Evolutionary conservation across 176 grass and related monocot genomes (phyloP).

Genomic region (Urochloa ruziziensis): DNA sequence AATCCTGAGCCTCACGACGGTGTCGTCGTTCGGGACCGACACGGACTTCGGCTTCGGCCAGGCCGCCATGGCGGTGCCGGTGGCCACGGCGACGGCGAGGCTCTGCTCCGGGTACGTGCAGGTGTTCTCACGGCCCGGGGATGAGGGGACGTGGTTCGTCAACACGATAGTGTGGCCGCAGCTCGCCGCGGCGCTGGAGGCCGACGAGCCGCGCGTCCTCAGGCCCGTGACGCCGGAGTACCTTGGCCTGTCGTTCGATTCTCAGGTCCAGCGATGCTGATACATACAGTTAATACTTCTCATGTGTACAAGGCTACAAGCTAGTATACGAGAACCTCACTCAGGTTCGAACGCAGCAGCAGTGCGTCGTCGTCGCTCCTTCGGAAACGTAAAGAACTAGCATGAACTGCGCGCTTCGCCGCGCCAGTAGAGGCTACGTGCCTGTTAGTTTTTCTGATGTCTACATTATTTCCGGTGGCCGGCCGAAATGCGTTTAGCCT

Average conservation of each 20-base stretch:
- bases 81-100: background rate
- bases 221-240: background rate
- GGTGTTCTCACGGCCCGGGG: background rate
- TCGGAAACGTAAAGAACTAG: too few species aligned
- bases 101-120: background rate
- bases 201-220: background rate
- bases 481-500: too few species aligned
- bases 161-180: background rate
- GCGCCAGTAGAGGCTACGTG: too few species aligned
- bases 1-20: background rate
- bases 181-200: background rate
- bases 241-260: background rate
- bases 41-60: background rate
- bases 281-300: too few species aligned
- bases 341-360: too few species aligned
- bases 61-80: background rate
- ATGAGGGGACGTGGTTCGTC: background rate
- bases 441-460: too few species aligned
- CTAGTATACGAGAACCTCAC: too few species aligned
- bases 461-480: too few species aligned
- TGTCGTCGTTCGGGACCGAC: background rate
- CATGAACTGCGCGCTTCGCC: too few species aligned
- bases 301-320: too few species aligned
- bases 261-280: background rate
- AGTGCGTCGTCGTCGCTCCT: too few species aligned